Evolutionary conservation across 306 rosid species (phyloP).

Genomic region (Sicyos baderoa): DNA sequence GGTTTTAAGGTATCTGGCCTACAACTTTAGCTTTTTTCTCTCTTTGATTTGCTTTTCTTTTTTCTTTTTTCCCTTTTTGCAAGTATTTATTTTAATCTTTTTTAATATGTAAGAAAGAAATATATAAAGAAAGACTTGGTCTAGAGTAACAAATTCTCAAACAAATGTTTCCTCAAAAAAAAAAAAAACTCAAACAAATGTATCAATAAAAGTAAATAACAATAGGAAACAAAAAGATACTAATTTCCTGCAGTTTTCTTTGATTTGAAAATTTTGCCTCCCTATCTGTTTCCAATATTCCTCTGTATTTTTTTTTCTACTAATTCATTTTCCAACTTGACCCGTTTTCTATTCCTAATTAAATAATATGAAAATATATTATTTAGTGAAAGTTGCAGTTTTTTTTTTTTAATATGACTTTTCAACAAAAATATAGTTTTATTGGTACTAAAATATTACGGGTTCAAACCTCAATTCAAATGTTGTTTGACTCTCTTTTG

Average conservation of each 20-base stretch:
- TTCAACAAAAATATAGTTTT: too few species aligned
- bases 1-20: constrained; percentile 7
- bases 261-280: constrained; percentile 2
- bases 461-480: too few species aligned
- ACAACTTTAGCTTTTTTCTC: constrained; percentile 29
- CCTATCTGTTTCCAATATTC: not conserved
- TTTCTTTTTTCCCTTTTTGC: not conserved
- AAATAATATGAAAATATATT: not conserved
- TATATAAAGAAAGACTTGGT: constrained; percentile 53
- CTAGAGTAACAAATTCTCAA: constrained; percentile 53
- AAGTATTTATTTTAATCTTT: not conserved
- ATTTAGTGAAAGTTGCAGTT: not conserved
- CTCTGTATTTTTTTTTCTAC: not conserved
- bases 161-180: too few species aligned
- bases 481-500: not conserved
- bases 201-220: not conserved
- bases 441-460: too few species aligned
- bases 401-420: not conserved
- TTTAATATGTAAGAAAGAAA: constrained; percentile 20
- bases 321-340: not conserved
- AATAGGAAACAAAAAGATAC: constrained; percentile 26
- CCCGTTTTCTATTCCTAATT: not conserved
- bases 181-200: constrained; percentile 35
- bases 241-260: constrained; percentile 42
- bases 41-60: not conserved